Evolutionary conservation across 2,329 filamentous ascomycete genomes (phyloP).

Genomic region (Stachybotrys echinatus): DNA sequence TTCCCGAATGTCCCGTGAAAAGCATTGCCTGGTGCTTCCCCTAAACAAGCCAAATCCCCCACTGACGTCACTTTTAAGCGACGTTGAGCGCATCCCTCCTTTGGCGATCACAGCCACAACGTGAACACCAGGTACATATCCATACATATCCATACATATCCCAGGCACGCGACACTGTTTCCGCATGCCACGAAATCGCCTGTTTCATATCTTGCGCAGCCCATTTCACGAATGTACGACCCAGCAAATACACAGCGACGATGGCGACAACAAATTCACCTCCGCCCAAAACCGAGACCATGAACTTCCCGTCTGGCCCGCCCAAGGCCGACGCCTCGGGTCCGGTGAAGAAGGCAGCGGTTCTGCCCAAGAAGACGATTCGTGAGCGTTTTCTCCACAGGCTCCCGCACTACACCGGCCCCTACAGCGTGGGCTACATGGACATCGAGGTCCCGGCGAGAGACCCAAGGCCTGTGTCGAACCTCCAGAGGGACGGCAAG

Average conservation of each 20-base stretch:
- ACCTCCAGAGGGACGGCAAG: slow-evolving; percentile 31
- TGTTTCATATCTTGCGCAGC: background rate
- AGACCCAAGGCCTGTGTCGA: slow-evolving; percentile 31
- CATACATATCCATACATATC: background rate
- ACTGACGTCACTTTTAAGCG: background rate
- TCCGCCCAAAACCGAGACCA: background rate
- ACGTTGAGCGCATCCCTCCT: background rate
- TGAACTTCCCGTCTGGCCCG: background rate
- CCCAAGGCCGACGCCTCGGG: background rate
- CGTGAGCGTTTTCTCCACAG: slow-evolving; percentile 34
- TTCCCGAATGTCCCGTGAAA: background rate
- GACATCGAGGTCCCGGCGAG: slow-evolving; percentile 59
- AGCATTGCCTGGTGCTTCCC: background rate
- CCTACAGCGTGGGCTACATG: slow-evolving; percentile 63
- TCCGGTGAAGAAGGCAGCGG: slow-evolving; percentile 8
- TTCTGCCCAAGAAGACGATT: slow-evolving; percentile 21
- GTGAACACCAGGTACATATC: background rate
- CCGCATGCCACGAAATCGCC: background rate
- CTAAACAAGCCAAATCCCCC: background rate
- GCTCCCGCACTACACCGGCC: slow-evolving; percentile 58
- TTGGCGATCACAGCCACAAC: background rate
- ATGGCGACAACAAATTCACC: background rate
- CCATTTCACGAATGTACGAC: background rate
- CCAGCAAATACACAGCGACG: background rate
- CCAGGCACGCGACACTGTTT: background rate